A percentile compares a stretch with the other conserved stretches of the same genome.
Evolutionary conservation across 495 filamentous ascomycete species (phyloP).

Genomic region (Hamigera avellanea): DNA sequence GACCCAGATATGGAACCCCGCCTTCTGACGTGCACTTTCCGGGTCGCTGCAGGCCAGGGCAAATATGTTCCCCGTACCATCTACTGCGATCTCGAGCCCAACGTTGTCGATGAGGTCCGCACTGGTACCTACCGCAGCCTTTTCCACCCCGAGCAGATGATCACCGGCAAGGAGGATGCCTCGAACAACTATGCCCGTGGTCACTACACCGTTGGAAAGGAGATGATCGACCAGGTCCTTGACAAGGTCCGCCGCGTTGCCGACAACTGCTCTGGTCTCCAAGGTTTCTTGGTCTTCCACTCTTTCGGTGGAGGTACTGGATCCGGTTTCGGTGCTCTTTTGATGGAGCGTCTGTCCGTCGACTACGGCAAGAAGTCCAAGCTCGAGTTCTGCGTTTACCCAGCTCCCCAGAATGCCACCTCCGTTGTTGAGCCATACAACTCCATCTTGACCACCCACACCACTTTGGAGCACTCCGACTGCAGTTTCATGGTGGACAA

Average conservation of each 20-base stretch:
- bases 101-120: conserved; percentile 98
- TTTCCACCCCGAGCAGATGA: conserved; percentile 98
- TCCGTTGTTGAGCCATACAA: conserved; percentile 99
- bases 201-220: conserved; percentile 98
- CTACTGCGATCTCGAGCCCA: conserved; percentile 99
- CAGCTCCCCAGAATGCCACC: conserved; percentile 89
- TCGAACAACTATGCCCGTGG: conserved; percentile 99
- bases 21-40: background rate
- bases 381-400: conserved; percentile 98
- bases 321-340: conserved; percentile 92
- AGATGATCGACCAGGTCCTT: conserved; percentile 92
- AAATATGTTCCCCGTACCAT: conserved; percentile 99
- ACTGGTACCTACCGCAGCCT: conserved; percentile 90
- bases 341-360: conserved; percentile 95
- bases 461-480: conserved; percentile 97
- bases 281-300: conserved; percentile 99
- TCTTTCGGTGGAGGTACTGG: conserved; percentile 98
- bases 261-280: conserved; percentile 93
- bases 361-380: conserved; percentile 99
- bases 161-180: conserved; percentile 98
- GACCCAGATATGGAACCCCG: no score
- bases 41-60: conserved; percentile 60
- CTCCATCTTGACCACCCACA: conserved; percentile 97
- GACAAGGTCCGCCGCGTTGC: conserved; percentile 93
- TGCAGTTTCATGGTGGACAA: conserved; percentile 99